A percentile compares a stretch with the other conserved stretches of the same genome.
phyloP scores from a whole-genome alignment of 192 early-diverging fungal species.

The Chytriomyces sp. region DNA sequence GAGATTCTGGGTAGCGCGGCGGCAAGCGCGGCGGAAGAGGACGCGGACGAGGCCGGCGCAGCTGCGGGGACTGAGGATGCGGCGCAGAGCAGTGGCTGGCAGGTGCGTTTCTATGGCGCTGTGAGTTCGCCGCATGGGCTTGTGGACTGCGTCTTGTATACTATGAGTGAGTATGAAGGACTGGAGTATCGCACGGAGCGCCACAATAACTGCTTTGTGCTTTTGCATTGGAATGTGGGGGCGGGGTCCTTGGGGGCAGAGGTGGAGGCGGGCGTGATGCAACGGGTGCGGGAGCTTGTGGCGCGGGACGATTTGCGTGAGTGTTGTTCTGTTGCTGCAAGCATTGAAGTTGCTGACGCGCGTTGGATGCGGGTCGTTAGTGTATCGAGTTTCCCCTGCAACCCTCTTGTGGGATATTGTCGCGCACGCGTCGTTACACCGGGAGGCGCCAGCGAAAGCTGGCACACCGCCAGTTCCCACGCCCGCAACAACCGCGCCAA shows the following conservation, averaged over 20 bases:
- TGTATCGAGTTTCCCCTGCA: conserved; percentile 1
- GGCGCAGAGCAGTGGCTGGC: neutral
- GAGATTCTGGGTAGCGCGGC: conserved; percentile 9
- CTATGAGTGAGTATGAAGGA: conserved; percentile 7
- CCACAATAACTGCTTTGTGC: neutral
- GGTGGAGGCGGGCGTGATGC: neutral
- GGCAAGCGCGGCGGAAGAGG: conserved; percentile 6
- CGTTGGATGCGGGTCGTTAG: neutral
- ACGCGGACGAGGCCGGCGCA: neutral
- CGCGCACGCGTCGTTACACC: neutral
- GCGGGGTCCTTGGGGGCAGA: no score
- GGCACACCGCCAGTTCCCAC: neutral
- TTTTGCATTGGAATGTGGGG: conserved; percentile 25
- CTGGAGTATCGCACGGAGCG: conserved; percentile 12
- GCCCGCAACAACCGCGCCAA: neutral
- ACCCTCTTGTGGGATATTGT: conserved; percentile 19
- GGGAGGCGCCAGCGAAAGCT: neutral
- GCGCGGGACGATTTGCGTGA: neutral
- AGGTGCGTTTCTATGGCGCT: conserved; percentile 21
- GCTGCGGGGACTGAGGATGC: neutral
- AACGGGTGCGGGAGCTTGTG: neutral
- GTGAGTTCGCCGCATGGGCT: conserved; percentile 11
- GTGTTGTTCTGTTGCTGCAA: neutral
- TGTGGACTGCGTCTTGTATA: conserved; percentile 16
- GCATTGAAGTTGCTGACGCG: neutral